Percentiles rank a stretch among this genome's conserved stretches.
These are phyloP conservation scores for Euryodendron excelsum DNA, from an alignment of 148 eudicot genomes.

Conservation along the genomic window DNA sequence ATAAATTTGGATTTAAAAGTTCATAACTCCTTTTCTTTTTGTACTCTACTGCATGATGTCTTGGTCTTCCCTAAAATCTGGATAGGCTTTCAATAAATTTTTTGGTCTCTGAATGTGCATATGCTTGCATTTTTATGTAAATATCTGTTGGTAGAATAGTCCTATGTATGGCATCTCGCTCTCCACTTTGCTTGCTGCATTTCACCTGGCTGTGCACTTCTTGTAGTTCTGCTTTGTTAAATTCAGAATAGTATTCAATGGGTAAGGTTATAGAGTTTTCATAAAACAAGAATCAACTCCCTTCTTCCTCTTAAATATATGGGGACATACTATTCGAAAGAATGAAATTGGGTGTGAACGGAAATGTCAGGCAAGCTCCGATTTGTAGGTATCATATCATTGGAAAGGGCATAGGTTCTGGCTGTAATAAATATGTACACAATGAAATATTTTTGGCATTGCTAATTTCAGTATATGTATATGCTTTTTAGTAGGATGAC, in stretches of 20 bases:
- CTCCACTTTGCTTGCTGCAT: not conserved
- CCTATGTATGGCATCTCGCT: not conserved
- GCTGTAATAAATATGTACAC: not conserved
- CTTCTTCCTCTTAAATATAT: not conserved
- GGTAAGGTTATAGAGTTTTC: not conserved
- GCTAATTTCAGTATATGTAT: too few relatives aligned
- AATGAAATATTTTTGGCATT: not conserved
- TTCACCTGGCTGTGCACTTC: not conserved
- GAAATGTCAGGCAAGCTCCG: constrained; percentile 2
- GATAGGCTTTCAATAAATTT: too few relatives aligned
- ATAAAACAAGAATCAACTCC: not conserved
- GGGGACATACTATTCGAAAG: not conserved
- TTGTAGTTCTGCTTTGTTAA: too few relatives aligned
- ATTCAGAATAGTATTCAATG: too few relatives aligned
- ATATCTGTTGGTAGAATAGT: too few relatives aligned
- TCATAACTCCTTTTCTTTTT: too few relatives aligned
- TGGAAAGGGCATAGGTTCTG: too few relatives aligned
- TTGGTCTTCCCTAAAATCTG: too few relatives aligned
- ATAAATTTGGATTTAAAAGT: too few relatives aligned
- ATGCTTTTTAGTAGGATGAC: constrained; percentile 1
- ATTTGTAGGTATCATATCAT: not conserved
- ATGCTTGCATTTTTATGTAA: too few relatives aligned
- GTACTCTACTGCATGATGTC: too few relatives aligned
- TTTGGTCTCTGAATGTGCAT: too few relatives aligned
- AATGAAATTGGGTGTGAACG: not conserved